A percentile compares a stretch with the other conserved stretches of the same genome.
phyloP scores from a whole-genome alignment of 2,329 filamentous ascomycete genomes.

The Paecilomyces fulvus region DNA sequence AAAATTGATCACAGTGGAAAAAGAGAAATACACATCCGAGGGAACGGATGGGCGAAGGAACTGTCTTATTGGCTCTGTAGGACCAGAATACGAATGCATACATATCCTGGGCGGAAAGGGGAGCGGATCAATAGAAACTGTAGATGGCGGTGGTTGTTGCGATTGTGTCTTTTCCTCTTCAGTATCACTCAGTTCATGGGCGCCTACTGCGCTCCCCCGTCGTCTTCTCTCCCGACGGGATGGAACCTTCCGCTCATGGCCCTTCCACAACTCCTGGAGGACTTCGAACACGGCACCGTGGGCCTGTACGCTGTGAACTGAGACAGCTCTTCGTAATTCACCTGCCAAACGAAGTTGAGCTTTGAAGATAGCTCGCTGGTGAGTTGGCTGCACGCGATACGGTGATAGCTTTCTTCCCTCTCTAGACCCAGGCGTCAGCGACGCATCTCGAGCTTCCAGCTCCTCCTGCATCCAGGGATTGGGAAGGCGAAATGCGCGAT shows the following conservation, averaged over 20 bases:
- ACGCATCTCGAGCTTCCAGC: conserved; percentile 21
- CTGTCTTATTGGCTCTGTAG: conserved; percentile 64
- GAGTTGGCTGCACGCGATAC: conserved; percentile 48
- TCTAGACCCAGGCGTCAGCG: conserved; percentile 50
- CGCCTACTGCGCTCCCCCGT: conserved; percentile 21
- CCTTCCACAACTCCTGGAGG: conserved; percentile 49
- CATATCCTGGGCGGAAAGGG: conserved; percentile 84
- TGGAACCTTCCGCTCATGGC: conserved; percentile 43
- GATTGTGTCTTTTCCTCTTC: conserved; percentile 9
- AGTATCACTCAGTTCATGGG: conserved; percentile 21
- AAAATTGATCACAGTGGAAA: conserved; percentile 77
- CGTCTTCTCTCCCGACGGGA: conserved; percentile 42
- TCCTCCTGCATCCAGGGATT: conserved; percentile 37
- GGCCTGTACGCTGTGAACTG: conserved; percentile 55
- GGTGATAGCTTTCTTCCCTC: conserved; percentile 51
- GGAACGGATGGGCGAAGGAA: conserved; percentile 69
- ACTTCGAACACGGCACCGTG: conserved; percentile 52
- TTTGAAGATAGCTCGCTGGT: conserved; percentile 51
- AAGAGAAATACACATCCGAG: conserved; percentile 74
- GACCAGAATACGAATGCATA: conserved; percentile 85
- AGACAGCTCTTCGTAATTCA: conserved; percentile 49
- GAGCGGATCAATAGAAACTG: conserved; percentile 27
- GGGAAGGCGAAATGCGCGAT: conserved; percentile 54
- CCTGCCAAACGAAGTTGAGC: conserved; percentile 52
- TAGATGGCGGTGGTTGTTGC: not conserved